Base-by-base conservation (phyloP, 1,284 basidiomycete species). In the Ceratobasidium papillatum region DNA sequence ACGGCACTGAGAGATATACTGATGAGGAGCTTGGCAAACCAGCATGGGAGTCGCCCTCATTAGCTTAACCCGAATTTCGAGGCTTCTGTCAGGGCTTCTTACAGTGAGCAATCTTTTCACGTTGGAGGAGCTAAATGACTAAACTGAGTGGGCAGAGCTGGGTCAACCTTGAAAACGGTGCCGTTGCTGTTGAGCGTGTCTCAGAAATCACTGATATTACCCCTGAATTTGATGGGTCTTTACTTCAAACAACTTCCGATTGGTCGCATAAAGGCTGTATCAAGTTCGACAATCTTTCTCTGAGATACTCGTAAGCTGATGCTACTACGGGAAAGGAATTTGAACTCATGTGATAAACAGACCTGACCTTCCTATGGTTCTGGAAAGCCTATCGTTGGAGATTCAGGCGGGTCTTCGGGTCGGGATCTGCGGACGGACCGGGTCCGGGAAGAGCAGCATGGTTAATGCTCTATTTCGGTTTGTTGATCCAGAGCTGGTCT, bases 131-230 rank as follows among this genome's bases (percentile, higher is more conserved):
- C 45, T 34, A 49, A 36, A 32, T 19, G 22, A 56, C 9, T 12
- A 52, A 68, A 68, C 12, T 75, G 76, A 52, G 78, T 3, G 65
- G 80, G 4, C 72, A 81, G 62, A 76, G 78, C 49, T 81, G 80
- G 76, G 81, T 80, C 30, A 77, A 79, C 25, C 77, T 80, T 22
- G 82, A 83, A 66, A 82, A 82, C 68, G 81, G 80, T 0, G 78
- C 79, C 9, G 80, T 83, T 9, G 80, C 81, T 3, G 75, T 82
- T 27, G 81, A 81, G 59, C 78, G 82, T 5, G 77, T 82, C 17
- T 79, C 78, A 36, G 80, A 81, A 61, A 78, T 82, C 43, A 74
- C 75, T 32, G 49, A 77, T 0, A 75, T 81, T 11, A 76, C 76
- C 12, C 74, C 75, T 5, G 80, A 81, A 43, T 75, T 75, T 19